Base-by-base conservation (phyloP, 352 stramenopile genomes). In the Pythium grandisporangium region DNA sequence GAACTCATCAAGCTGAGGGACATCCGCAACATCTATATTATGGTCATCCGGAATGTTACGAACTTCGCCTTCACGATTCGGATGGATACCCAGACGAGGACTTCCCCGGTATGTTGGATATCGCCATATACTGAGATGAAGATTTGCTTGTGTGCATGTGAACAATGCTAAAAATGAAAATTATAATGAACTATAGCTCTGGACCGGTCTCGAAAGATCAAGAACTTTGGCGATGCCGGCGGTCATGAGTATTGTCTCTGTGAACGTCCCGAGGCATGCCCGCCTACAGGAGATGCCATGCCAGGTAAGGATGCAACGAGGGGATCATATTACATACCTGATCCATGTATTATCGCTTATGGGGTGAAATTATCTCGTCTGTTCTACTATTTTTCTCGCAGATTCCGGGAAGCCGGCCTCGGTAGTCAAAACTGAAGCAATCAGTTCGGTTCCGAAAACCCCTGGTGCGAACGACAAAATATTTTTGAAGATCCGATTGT, bases 401-500 rank as follows among this genome's bases (percentile, higher is more conserved):
- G 45, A 58, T 48, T 40, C 48, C 7, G 44, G 48, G 1, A 58
- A 63, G 17, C 44, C 49, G 14, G 44, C 45, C 10, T 41, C 50
- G 0, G 39, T 51, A 5, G 39, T 49, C 3, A 55, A 55, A 19
- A 45, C 48, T n/a, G 58, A 66, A 14, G 45, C 55, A 2, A 48
- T 59, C 6, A 66, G 55, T 48, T 49, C 57, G n/a, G n/a, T n/a
- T n/a, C n/a, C n/a, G n/a, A n/a, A n/a, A 40, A 44, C 71, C 17
- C 50, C 70, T 5, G 26, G 65, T 11, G 53, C 66, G 1, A 77
- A 74, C 32, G 79, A 93, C 20, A 93, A 93, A 53, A 51, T 69
- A 11, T 84, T 93, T 41, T 59, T 93, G 16, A 93, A 93, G 61
- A 93, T 93, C 30, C 90, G 80, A 63, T 84, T 93, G 80, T 93